These are phyloP conservation scores for Nakazawaea sp. DNA, from an alignment of 805 yeast genomes.

Conservation along the genomic window DNA sequence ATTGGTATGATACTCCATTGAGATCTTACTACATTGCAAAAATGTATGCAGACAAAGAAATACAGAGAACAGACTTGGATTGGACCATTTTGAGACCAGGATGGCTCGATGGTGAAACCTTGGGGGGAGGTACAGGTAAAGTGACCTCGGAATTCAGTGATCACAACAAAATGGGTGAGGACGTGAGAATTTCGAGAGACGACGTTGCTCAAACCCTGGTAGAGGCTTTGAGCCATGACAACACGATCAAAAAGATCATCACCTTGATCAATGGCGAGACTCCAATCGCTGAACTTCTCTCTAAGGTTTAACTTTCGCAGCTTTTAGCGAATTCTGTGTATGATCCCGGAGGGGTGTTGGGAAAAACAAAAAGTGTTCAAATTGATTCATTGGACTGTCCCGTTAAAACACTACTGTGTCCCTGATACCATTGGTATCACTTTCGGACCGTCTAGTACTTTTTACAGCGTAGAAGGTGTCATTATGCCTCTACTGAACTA, in stretches of 20 bases:
- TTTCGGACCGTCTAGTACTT: no score
- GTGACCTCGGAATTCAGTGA: constrained; percentile 12
- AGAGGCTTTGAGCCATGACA: constrained; percentile 27
- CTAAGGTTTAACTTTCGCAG: no score
- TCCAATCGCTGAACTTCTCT: constrained; percentile 15
- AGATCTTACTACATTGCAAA: constrained; percentile 53
- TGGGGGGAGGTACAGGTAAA: constrained; percentile 37
- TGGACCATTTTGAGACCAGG: constrained; percentile 58
- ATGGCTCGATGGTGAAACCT: constrained; percentile 27
- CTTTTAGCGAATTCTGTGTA: no score
- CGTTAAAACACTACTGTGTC: no score
- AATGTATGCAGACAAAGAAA: constrained; percentile 48
- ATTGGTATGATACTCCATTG: constrained; percentile 32
- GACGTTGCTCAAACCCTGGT: constrained; percentile 49
- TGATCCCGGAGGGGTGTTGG: no score
- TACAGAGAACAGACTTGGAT: constrained; percentile 34
- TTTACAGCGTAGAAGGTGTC: no score
- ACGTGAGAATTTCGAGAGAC: constrained; percentile 40
- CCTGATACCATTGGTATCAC: no score
- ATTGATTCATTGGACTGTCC: no score
- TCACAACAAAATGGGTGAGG: constrained; percentile 16
- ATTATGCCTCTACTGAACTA: no score
- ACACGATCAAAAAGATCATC: constrained; percentile 34
- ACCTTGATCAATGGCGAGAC: constrained; percentile 36
- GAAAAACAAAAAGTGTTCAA: no score